Base-by-base conservation (phyloP, 1,284 basidiomycete species). In the Sanghuangporus weigelae region DNA sequence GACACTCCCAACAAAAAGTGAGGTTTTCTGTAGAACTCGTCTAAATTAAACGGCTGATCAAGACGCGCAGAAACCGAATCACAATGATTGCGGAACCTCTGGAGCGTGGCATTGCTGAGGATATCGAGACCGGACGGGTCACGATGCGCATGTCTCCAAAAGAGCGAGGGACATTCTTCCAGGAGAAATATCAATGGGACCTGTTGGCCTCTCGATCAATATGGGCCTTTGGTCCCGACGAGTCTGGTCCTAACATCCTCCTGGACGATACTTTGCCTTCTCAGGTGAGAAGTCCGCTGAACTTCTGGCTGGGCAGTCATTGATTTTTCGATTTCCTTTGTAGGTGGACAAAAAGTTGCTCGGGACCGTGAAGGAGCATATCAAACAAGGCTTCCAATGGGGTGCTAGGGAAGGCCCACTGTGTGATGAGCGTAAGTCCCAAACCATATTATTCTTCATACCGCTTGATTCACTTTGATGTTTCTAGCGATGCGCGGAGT, bases 381-480 rank as follows among this genome's bases (percentile, higher is more conserved):
- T 99, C 72, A 96, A 95, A 77, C 97, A 99, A 77, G 97, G 97
- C 39, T 99, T 99, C 88, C 97, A 98, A 74, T 99, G 97, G 97
- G 97, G 93, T 63, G 89, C 96, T 57, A 83, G 96, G 53, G 97
- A 99, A 79, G 97, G 97, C 1, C 97, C 97, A 21, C 73, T 99
- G 58, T 98, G 96, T 73, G 97, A 99, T 73, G 97, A 99, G 78
- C 97, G 95, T 96, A 71, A 84, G 95, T 85, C 53, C 35, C 35
- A 8, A 16, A n/a, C 42, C 31, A 40, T 40, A 60, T 14, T 66
- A 23, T 57, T 12, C 1, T n/a, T 35, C n/a, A 31, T 14, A 36
- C 11, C 14, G 42, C 23, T 42, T 46, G 1, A 35, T 23, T 51
- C 50, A 51, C 16, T 23, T 26, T 55, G 31, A 26, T 42, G 21